Conservation (phyloP, 2,329 filamentous ascomycete genomes). For the Pseudogymnoascus verrucosus region DNA sequence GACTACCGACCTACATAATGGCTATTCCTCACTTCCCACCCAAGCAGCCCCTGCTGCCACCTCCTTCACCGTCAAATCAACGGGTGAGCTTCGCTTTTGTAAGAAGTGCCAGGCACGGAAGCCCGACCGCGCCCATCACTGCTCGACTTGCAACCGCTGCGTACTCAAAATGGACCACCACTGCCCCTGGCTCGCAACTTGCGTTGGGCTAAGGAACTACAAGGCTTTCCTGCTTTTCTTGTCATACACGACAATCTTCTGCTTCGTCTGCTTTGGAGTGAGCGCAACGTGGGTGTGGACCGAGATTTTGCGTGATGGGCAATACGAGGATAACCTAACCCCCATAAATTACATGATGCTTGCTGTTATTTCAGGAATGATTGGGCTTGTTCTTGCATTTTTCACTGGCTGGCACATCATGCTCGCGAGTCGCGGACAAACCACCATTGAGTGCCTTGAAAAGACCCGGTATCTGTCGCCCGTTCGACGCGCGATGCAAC, state of each 20-base stretch:
- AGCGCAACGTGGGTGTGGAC: slow-evolving; percentile 75
- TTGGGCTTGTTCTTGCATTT: slow-evolving; percentile 77
- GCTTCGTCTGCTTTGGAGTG: slow-evolving; percentile 71
- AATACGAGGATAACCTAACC: slow-evolving; percentile 67
- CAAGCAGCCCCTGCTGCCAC: slow-evolving; percentile 53
- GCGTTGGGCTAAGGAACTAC: slow-evolving; percentile 89
- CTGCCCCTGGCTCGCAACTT: slow-evolving; percentile 95
- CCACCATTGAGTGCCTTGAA: slow-evolving; percentile 92
- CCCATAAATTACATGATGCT: slow-evolving; percentile 89
- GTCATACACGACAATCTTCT: slow-evolving; percentile 80
- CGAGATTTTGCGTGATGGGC: slow-evolving; percentile 64
- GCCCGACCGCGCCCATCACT: slow-evolving; percentile 93
- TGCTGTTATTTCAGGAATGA: slow-evolving; percentile 79
- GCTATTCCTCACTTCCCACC: slow-evolving; percentile 78
- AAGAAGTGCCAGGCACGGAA: slow-evolving; percentile 96
- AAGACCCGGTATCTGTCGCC: slow-evolving; percentile 90
- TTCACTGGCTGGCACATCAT: slow-evolving; percentile 91
- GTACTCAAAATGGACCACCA: slow-evolving; percentile 99
- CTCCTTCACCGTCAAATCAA: slow-evolving; percentile 86
- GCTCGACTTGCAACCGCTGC: slow-evolving; percentile 86
- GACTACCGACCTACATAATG: slow-evolving; percentile 49
- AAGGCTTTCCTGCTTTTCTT: slow-evolving; percentile 92
- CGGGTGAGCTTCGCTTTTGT: slow-evolving; percentile 81
- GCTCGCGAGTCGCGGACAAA: slow-evolving; percentile 70
- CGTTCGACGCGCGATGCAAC: slow-evolving; percentile 61